phyloP scores from a whole-genome alignment of 352 stramenopile genomes.

The Phytophthora pisi region DNA sequence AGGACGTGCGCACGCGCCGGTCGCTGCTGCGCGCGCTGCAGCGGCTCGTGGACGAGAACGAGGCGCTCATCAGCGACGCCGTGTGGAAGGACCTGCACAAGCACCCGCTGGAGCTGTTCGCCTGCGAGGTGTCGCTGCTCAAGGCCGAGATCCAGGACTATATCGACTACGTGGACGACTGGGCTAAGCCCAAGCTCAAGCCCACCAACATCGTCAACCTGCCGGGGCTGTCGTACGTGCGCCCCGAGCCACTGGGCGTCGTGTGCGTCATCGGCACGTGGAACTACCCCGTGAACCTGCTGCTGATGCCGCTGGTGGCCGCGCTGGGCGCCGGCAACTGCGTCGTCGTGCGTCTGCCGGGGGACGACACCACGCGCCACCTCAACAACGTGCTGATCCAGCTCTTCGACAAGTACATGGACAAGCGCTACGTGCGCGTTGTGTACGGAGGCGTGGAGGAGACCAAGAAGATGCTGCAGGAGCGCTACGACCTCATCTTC shows the following conservation, averaged over 20 bases:
- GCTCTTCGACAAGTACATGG: constrained; percentile 80
- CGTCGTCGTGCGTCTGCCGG: constrained; percentile 92
- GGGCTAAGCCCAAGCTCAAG: constrained; percentile 54
- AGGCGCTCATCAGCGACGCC: constrained; percentile 50
- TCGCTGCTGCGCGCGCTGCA: constrained; percentile 57
- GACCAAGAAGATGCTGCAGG: constrained; percentile 78
- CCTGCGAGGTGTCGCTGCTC: constrained; percentile 58
- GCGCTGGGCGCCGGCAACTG: constrained; percentile 93
- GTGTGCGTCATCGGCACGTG: constrained; percentile 92
- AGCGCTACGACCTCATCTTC: constrained; percentile 89
- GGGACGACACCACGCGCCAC: constrained; percentile 79
- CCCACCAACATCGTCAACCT: constrained; percentile 66
- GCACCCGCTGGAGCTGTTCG: constrained; percentile 66
- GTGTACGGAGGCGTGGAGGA: constrained; percentile 86
- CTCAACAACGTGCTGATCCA: constrained; percentile 59
- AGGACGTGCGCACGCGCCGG: constrained; percentile 45
- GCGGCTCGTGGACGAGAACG: constrained; percentile 55
- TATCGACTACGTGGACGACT: constrained; percentile 77
- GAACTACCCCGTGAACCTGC: constrained; percentile 92
- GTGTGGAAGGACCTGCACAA: constrained; percentile 77
- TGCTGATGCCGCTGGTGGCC: constrained; percentile 76
- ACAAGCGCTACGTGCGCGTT: constrained; percentile 76
- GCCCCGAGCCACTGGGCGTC: constrained; percentile 77
- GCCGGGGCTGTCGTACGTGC: constrained; percentile 66
- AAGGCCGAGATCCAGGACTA: constrained; percentile 75